Evolutionary conservation across 208 protist genomes (phyloP), one percentile per base, ranked within the genome.

Genomic region (Sergeia podlipaevii): DNA sequence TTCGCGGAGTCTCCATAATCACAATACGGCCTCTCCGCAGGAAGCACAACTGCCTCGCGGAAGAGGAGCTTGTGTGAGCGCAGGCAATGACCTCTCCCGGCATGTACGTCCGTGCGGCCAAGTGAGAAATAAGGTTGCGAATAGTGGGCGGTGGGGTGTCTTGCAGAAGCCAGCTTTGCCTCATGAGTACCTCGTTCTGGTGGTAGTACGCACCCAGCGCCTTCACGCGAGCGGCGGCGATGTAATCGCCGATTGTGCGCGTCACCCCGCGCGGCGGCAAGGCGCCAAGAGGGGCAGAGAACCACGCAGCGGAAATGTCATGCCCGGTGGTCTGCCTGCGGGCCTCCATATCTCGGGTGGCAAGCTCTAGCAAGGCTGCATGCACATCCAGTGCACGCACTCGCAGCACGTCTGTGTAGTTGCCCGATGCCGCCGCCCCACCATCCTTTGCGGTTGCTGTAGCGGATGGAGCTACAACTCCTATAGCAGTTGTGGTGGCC

Each of bases 151-250:
- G 62, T 11, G 86, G 80, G 11, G 80, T 81, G 55, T 93, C 86
- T 63, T 93, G 86, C 39, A 93, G 67, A 47, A 93, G 70, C 86
- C 86, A 93, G 62, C 86, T 93, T 71, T 93, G 86, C 51, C 86
- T 76, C 77, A 90, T 77, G 23, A 87, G 55, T 32, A 88, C 49
- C 63, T 90, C 86, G 49, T 79, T 89, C 36, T 74, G 43, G 36
- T 77, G 77, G 59, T 86, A 93, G 76, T 85, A 70, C 28, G 59
- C 69, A 39, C 73, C 63, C 34, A 93, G 67, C 5, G 60, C 30
- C 34, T 67, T 65, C 26, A 68, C 59, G n/a, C 82, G 72, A 17
- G 86, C 81, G 7, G 74, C 72, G 17, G 70, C 60, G 54, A 93
- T 61, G 51, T 38, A 80, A 50, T 70, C 65, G 17, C 52, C 67